phyloP scores from a whole-genome alignment of 257 asterid genomes.

The Solanum verrucosum region DNA sequence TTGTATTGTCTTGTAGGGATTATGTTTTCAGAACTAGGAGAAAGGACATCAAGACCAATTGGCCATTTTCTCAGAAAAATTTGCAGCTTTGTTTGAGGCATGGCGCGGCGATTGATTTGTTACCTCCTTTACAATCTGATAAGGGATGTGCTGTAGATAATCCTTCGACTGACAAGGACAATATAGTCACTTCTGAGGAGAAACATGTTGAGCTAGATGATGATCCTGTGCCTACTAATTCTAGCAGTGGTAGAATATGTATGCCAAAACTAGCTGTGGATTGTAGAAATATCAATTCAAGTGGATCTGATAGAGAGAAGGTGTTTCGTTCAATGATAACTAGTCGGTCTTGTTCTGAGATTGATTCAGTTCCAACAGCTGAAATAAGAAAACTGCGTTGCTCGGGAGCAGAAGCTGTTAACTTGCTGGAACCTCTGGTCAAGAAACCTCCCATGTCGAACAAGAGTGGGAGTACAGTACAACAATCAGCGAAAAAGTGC shows the following conservation, averaged over 20 bases:
- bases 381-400: conserved; percentile 6
- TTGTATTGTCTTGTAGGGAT: conserved; percentile 47
- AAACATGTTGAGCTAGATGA: conserved; percentile 13
- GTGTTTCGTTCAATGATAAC: conserved; percentile 23
- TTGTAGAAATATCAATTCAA: conserved; percentile 15
- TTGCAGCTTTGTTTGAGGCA: conserved; percentile 71
- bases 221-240: conserved; percentile 10
- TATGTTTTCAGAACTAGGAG: conserved; percentile 56
- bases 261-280: conserved; percentile 12
- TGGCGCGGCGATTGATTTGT: conserved; percentile 52
- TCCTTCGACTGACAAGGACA: conserved; percentile 4
- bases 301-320: conserved; percentile 34
- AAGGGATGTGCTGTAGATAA: conserved; percentile 21
- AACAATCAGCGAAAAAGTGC: conserved; percentile 49
- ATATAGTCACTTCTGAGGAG: conserved; percentile 19
- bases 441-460: conserved; percentile 15
- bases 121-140: conserved; percentile 78
- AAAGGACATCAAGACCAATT: conserved; percentile 59
- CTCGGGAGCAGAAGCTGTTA: conserved; percentile 23
- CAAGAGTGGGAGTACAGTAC: conserved; percentile 20
- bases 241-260: conserved; percentile 6
- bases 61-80: conserved; percentile 85
- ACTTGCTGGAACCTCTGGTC: neutral
- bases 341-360: conserved; percentile 32
- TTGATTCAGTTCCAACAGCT: conserved; percentile 25